Base-by-base conservation (phyloP, 202 grass and related monocot genomes). In the Schoenoplectus triqueter region DNA sequence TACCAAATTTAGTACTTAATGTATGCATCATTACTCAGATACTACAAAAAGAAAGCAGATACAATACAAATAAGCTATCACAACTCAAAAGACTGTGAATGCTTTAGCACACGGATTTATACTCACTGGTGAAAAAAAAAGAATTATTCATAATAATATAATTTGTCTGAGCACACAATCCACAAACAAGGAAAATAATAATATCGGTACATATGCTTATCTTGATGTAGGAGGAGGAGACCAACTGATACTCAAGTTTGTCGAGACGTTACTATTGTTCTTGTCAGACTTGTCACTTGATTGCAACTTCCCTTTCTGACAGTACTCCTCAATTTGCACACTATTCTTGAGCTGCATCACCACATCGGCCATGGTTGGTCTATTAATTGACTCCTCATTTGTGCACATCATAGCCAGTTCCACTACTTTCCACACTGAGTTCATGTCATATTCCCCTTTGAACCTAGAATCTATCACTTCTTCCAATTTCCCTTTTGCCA, bases 391-490 rank as follows among this genome's bases (percentile, higher is more conserved):
- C 4, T 55, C 14, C 6, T 21, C 47, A 6, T 10, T 15, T 19
- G 80, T 82, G 60, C 80, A 82, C 6, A 22, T 20, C 80, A 82
- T 68, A 4, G 80, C 80, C 22, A 82, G 20, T 64, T 82, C 80
- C 13, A 82, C 80, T 22, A 66, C 80, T 15, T 66, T 82, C 80
- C 62, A 68, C 46, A 82, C 20, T 20, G 80, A 68, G 31, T 82
- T 82, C 63, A 14, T 46, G 46, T 82, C 41, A 65, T 82, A 82
- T 49, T 66, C 61, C 5, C 39, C 80, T 15, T 67, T 15, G 20
- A 82, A 31, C 10, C 80, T 82, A 42, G 80, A 48, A 82, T 82
- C 80, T 20, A 42, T 49, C 46, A 82, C 64, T 11, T 49, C 80
- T 65, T 66, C 40, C 51, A 82, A 69, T n/a, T 45, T 51, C 62